phyloP scores from a whole-genome alignment of 2,329 filamentous ascomycete species.

The Talaromyces pinophilus region DNA sequence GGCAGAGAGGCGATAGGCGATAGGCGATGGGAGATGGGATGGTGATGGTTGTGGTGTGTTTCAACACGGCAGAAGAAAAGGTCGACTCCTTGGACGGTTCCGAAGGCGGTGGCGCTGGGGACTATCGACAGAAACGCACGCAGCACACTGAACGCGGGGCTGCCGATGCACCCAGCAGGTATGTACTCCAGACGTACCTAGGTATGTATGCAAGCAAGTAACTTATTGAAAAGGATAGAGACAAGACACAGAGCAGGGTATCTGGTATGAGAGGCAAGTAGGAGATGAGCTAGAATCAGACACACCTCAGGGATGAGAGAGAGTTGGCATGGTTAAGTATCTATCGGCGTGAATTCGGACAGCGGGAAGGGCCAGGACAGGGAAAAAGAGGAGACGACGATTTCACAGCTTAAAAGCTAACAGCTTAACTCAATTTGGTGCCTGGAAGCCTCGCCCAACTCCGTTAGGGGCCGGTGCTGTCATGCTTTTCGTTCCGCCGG shows the following conservation, averaged over 20 bases:
- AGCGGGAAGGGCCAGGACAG: background rate
- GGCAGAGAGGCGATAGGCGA: slow-evolving; percentile 3
- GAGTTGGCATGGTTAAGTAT: background rate
- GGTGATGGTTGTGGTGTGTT: background rate
- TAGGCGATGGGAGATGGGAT: background rate
- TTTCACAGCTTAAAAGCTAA: background rate
- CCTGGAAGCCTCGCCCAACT: background rate
- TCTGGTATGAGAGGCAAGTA: background rate
- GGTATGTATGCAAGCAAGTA: background rate
- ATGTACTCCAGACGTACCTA: background rate
- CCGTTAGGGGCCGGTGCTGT: background rate
- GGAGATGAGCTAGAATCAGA: background rate
- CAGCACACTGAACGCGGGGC: slow-evolving; percentile 10
- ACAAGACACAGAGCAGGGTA: too few species aligned
- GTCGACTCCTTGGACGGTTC: slow-evolving; percentile 4
- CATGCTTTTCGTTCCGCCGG: background rate
- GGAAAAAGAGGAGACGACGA: slow-evolving; percentile 15
- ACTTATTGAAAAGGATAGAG: too few species aligned
- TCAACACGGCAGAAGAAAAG: slow-evolving; percentile 16
- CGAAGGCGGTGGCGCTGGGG: slow-evolving; percentile 21
- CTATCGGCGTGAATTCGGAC: background rate
- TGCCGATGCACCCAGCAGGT: slow-evolving; percentile 8
- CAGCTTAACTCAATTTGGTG: background rate
- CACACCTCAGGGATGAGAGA: background rate
- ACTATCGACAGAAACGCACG: slow-evolving; percentile 8